phyloP scores from a whole-genome alignment of 2,329 filamentous ascomycete species.

The Clarireedia monteithiana region DNA sequence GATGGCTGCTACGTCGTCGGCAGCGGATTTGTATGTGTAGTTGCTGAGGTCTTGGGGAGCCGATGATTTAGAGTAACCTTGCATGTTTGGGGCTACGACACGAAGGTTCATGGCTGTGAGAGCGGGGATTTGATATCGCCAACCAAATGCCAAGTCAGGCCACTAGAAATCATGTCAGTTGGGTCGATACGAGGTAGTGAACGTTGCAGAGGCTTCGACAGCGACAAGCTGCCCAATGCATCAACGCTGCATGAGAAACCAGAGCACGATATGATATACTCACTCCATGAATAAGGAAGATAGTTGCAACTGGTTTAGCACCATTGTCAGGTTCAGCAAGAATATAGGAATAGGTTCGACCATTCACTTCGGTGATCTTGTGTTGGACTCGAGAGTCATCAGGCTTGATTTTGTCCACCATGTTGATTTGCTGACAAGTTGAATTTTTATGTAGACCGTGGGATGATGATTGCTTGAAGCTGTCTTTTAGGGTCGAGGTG shows the following conservation, averaged over 20 bases:
- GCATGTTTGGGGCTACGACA: slow-evolving; percentile 76
- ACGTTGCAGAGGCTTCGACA: not conserved
- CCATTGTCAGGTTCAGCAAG: slow-evolving; percentile 39
- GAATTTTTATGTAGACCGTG: not conserved
- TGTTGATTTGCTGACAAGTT: slow-evolving; percentile 4
- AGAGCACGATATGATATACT: not conserved
- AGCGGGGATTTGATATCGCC: slow-evolving; percentile 81
- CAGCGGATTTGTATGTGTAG: slow-evolving; percentile 66
- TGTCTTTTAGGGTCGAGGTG: too few species aligned
- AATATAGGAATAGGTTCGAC: slow-evolving; percentile 62
- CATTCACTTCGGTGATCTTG: slow-evolving; percentile 55
- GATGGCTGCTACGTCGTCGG: slow-evolving; percentile 68
- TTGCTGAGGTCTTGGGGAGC: slow-evolving; percentile 52
- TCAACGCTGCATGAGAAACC: not conserved
- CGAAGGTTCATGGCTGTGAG: slow-evolving; percentile 65
- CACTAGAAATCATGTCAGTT: slow-evolving; percentile 34
- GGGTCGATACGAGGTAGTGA: not conserved
- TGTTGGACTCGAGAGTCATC: slow-evolving; percentile 60
- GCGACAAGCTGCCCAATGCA: not conserved
- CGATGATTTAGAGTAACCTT: slow-evolving; percentile 76
- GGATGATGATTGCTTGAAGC: not conserved
- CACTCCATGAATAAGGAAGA: slow-evolving; percentile 46
- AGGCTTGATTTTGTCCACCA: slow-evolving; percentile 54
- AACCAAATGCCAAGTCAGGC: slow-evolving; percentile 75
- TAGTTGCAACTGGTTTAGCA: slow-evolving; percentile 37